phyloP scores from a whole-genome alignment of 257 asterid genomes.

The Henckelia pumila region DNA sequence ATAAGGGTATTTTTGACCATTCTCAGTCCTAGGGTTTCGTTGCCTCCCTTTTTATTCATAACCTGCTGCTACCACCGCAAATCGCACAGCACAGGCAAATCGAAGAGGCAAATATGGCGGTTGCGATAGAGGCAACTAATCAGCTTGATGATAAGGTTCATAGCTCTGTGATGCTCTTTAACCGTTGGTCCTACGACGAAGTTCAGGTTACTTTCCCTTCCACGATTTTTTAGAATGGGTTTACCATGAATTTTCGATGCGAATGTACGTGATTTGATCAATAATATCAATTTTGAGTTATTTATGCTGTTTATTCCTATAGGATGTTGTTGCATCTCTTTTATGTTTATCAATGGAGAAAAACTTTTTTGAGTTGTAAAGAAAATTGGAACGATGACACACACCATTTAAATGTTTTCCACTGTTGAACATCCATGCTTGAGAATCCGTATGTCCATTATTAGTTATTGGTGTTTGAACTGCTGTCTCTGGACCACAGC shows the following conservation, averaged over 20 bases:
- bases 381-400: background rate
- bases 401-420: background rate
- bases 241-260: background rate
- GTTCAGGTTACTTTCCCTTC: constrained; percentile 19
- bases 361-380: too few species aligned
- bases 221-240: background rate
- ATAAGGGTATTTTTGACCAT: background rate
- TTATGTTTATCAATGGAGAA: too few species aligned
- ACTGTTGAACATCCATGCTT: too few species aligned
- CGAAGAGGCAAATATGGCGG: background rate
- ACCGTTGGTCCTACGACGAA: constrained; percentile 30
- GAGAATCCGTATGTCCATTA: too few species aligned
- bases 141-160: constrained; percentile 18
- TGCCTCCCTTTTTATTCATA: background rate
- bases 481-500: too few species aligned
- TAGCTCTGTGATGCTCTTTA: constrained; percentile 26
- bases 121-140: background rate
- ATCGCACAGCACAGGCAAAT: background rate
- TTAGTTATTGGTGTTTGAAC: too few species aligned
- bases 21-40: background rate
- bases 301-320: too few species aligned
- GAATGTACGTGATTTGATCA: background rate
- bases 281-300: too few species aligned
- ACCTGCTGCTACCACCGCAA: background rate
- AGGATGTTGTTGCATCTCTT: background rate